A percentile compares a stretch with the other conserved stretches of the same genome.
phyloP scores from a whole-genome alignment of 192 early-diverging fungal genomes.

The Cetraspora pellucida region DNA sequence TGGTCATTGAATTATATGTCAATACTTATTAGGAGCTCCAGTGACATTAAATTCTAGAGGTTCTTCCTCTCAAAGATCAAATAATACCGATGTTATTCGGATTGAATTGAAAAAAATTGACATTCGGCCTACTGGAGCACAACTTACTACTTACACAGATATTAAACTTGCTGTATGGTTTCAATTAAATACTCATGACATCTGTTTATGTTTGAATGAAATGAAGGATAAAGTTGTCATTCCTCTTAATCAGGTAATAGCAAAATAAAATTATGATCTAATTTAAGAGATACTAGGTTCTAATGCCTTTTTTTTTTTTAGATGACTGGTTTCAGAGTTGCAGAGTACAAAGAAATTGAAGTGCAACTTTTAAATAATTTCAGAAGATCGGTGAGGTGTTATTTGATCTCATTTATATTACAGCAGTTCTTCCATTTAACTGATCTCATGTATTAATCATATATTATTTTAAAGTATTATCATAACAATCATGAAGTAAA shows the following conservation, averaged over 20 bases:
- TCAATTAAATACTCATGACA: background rate
- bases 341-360: constrained; percentile 22
- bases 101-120: constrained; percentile 26
- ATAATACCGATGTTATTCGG: too few species aligned
- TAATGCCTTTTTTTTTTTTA: background rate
- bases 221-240: constrained; percentile 13
- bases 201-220: constrained; percentile 6
- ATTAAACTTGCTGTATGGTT: background rate
- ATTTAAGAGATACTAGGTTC: background rate
- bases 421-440: background rate
- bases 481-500: constrained; percentile 5
- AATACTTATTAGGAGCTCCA: too few species aligned
- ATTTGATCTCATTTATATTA: background rate
- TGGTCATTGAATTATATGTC: too few species aligned
- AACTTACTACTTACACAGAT: constrained; percentile 32
- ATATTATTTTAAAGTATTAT: background rate
- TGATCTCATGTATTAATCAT: background rate
- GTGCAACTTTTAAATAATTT: constrained; percentile 1
- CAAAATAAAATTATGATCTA: background rate
- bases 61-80: too few species aligned
- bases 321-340: constrained; percentile 18
- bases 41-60: too few species aligned
- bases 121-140: constrained; percentile 25
- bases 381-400: background rate
- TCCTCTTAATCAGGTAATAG: background rate